Evolutionary conservation across 306 rosid genomes (phyloP), one percentile per base, ranked within the genome.

Genomic region (Neltuma alba): DNA sequence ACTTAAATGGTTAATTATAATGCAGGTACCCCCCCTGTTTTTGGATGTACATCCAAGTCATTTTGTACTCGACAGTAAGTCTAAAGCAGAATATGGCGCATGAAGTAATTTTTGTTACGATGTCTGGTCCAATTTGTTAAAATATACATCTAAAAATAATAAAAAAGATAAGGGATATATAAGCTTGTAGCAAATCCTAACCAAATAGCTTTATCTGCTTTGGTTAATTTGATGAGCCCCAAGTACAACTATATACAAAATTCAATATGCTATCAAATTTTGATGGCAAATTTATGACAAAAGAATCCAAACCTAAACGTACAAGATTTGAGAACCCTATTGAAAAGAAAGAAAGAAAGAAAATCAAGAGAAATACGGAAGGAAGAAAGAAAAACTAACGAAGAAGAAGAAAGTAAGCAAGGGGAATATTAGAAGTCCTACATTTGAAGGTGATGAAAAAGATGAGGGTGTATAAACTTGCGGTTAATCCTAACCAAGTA

Each of bases 1-100:
- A 68, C 74, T 41, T 31, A 66, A 77, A 69, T 73, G 72, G 63
- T 67, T 81, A 57, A 55, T 81, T 71, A 62, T 77, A 72, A 77
- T 44, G n/a, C 86, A 96, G 99, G 98, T 96, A 25, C 99, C 99
- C 77, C 99, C 99, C 50, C 97, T 93, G 28, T 93, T 96, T 83
- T 90, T 96, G 85, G 97, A 93, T 86, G 99, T 93, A 80, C 92
- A 85, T 78, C 76, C 93, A 21, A 84, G 89, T 71, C 97, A 96
- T 86, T 87, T 86, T 89, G 94, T 96, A 44, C 98, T 96, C 57
- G 98, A 96, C 72, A 90, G 99, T 96, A 93, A 91, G 99, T 76
- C 90, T 97, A 91, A 90, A 91, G 96, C 70, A 89, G 81, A 69
- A 86, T 83, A 79, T 82, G 41, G 80, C 79, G 74, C 72, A 50